These are phyloP conservation scores for Cordyceps javanica DNA, from an alignment of 2,329 filamentous ascomycete species.

Conservation along the genomic window DNA sequence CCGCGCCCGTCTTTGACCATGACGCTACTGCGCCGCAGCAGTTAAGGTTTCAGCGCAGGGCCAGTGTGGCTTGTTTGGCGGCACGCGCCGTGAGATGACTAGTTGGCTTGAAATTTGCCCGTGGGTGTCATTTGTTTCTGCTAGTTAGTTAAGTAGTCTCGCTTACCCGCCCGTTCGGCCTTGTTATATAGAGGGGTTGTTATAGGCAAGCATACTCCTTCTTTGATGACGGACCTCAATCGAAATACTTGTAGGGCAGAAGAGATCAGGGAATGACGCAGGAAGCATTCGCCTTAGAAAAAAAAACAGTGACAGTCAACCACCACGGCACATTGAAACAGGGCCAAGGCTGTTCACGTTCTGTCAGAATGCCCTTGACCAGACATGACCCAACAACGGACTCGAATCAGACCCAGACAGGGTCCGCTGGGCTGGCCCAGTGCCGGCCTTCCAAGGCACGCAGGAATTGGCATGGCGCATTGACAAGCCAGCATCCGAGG, in stretches of 20 bases:
- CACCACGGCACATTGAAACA: background rate
- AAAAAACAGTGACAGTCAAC: background rate
- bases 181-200: background rate
- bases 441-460: background rate
- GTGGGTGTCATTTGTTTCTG: background rate
- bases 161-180: background rate
- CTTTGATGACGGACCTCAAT: background rate
- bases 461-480: background rate
- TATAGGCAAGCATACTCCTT: background rate
- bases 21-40: background rate
- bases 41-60: constrained; percentile 4
- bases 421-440: background rate
- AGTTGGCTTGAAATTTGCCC: background rate
- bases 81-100: constrained; percentile 3
- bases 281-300: no score
- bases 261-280: no score
- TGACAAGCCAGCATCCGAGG: background rate
- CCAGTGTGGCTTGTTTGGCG: background rate
- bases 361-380: background rate
- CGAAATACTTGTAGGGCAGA: background rate
- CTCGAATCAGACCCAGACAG: background rate
- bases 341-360: background rate
- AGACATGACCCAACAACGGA: background rate
- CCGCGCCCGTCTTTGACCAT: background rate
- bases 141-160: background rate